Base-by-base conservation (phyloP, 2,329 filamentous ascomycete species). In the Chalaropsis ovoidea region DNA sequence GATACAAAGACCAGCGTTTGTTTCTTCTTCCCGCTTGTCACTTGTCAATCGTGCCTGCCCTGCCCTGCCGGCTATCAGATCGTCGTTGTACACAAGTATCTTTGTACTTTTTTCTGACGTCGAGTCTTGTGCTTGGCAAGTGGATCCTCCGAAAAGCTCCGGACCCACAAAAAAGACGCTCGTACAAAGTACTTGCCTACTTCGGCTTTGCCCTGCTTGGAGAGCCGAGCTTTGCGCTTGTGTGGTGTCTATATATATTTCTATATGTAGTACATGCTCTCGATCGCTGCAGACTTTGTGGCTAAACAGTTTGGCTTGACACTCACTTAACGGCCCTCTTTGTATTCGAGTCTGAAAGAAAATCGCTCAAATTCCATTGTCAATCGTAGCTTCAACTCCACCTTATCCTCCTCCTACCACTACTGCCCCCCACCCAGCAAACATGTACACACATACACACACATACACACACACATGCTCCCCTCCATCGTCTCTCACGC, bases 341-440 rank as follows among this genome's bases (percentile, higher is more conserved):
- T 47, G 17, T 19, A 19, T 6, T 8, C n/a, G 15, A 47, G 43
- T 47, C 6, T 47, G 8, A 24, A 58, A 35, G n/a, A 10, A 58
- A 58, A 39, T 58, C 54, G 54, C 54, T 58, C 54, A 58, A 58
- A n/a, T 58, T 58, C 17, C 54, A 31, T 58, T 35, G 54, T 58
- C 54, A 35, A 58, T 39, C 31, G 27, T 58, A 58, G 24, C 54
- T 39, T 31, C 54, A 58, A 35, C 31, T 5, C 45, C 45, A 22
- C 47, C 13, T 49, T n/a, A n/a, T 47, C 19, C 10, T 24, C 11
- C 47, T 24, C 47, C 47, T 24, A 13, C 11, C 10, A 31, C n/a
- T n/a, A n/a, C n/a, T n/a, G n/a, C n/a, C n/a, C n/a, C n/a, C n/a
- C n/a, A n/a, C 47, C 19, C 24, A 17, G 31, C 22, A 56, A 13